Evolutionary conservation across 106 monocot species (phyloP).

Genomic region (Platanthera guangdongensis): DNA sequence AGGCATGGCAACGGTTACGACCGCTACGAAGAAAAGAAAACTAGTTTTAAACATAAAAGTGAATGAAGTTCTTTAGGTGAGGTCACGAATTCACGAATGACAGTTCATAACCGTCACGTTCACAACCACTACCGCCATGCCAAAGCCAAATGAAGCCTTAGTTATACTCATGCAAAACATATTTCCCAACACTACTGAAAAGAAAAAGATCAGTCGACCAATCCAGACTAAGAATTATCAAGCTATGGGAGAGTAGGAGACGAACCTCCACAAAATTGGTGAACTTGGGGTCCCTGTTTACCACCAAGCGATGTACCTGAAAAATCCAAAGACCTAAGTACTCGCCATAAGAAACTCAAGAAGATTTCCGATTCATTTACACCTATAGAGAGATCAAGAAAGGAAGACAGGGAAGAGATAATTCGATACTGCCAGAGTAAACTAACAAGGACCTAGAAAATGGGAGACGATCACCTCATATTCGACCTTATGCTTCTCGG

Average conservation of each 20-base stretch:
- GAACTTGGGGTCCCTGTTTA: conserved; percentile 95
- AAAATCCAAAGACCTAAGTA: conserved; percentile 6
- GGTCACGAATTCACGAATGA: too few relatives aligned
- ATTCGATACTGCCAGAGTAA: background rate
- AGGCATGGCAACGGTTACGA: too few relatives aligned
- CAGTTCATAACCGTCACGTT: too few relatives aligned
- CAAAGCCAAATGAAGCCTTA: background rate
- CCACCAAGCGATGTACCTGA: conserved; percentile 94
- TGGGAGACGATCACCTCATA: conserved; percentile 52
- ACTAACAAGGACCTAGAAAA: background rate
- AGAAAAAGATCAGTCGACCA: background rate
- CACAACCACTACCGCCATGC: background rate
- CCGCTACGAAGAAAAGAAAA: too few relatives aligned
- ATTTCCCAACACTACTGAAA: background rate
- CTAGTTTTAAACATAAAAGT: too few relatives aligned
- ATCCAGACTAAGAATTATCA: background rate
- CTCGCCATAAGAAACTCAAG: background rate
- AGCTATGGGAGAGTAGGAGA: background rate
- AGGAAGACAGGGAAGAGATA: background rate
- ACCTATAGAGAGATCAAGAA: background rate
- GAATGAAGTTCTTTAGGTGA: too few relatives aligned
- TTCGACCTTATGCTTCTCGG: conserved; percentile 99
- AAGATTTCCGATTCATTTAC: background rate
- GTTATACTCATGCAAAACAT: background rate
- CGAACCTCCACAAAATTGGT: conserved; percentile 96